Evolutionary conservation across 345 rosid species (phyloP).

Genomic region (Eucalyptus coolabah): DNA sequence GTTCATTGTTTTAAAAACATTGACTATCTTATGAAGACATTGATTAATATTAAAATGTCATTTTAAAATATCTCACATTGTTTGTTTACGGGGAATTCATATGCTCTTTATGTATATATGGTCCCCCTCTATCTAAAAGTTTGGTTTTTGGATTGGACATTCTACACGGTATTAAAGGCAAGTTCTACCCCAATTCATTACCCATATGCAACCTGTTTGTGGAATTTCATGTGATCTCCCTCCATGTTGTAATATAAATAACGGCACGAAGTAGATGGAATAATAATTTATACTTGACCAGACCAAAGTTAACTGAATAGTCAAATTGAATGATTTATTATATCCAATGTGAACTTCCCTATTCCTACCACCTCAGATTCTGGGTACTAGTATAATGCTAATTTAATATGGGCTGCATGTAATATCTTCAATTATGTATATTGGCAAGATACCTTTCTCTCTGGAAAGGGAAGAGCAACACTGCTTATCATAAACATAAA

Average conservation of each 20-base stretch:
- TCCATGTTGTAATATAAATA: not conserved
- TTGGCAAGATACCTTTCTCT: not conserved
- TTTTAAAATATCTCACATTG: not conserved
- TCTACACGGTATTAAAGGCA: not conserved
- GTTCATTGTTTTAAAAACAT: not conserved
- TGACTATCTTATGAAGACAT: not conserved
- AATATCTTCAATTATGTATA: not conserved
- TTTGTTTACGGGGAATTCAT: too few species aligned
- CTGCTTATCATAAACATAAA: not conserved
- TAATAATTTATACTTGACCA: too few species aligned
- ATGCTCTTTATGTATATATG: not conserved
- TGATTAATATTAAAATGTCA: not conserved
- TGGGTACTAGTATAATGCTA: not conserved
- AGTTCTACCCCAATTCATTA: not conserved
- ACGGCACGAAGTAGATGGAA: accelerated
- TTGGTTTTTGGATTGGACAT: not conserved
- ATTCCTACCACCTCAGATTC: accelerated
- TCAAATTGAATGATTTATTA: too few species aligned
- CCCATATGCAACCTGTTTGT: not conserved
- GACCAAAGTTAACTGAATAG: not conserved
- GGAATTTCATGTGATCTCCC: not conserved
- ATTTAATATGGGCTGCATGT: not conserved
- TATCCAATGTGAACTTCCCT: too few species aligned
- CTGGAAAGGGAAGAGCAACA: not conserved
- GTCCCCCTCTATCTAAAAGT: not conserved